A percentile compares a stretch with the other conserved stretches of the same genome.
Conservation (phyloP, 257 asterid species). For the Solanum paucissectum region DNA sequence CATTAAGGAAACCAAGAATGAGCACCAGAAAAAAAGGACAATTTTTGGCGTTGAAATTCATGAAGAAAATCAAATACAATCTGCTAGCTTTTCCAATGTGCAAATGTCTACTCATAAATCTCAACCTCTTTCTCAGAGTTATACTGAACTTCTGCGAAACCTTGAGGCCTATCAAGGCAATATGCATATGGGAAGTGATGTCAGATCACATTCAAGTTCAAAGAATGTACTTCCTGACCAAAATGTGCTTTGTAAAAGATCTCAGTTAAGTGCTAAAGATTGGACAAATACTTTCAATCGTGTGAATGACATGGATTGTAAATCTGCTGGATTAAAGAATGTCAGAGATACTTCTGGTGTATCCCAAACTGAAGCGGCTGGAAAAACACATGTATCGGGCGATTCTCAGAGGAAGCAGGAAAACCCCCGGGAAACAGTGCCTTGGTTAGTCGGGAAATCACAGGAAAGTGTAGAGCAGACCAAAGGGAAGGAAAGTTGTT, state of each 20-base stretch:
- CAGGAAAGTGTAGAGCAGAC: conserved; percentile 14
- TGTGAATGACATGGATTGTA: conserved; percentile 3
- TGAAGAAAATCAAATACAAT: conserved; percentile 27
- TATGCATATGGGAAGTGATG: not conserved
- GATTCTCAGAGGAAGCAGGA: conserved; percentile 15
- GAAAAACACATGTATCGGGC: not conserved
- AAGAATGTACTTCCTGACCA: conserved; percentile 3
- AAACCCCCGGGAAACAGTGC: conserved; percentile 10
- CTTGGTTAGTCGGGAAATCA: conserved; percentile 38
- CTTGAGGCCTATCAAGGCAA: conserved; percentile 7
- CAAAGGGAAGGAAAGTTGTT: conserved; percentile 19
- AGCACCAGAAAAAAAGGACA: conserved; percentile 28
- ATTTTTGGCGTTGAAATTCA: conserved; percentile 62
- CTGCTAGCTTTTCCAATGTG: not conserved
- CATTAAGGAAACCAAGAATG: conserved; percentile 19
- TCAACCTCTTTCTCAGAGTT: conserved; percentile 10
- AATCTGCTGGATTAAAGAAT: conserved; percentile 1
- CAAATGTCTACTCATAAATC: not conserved
- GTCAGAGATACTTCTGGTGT: conserved; percentile 1
- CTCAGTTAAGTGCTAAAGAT: conserved; percentile 5
- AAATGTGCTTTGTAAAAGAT: not conserved
- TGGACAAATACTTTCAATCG: conserved; percentile 2
- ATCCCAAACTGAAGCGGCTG: conserved; percentile 3
- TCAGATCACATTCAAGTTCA: conserved; percentile 10
- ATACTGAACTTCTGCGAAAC: conserved; percentile 16